Base-by-base conservation (phyloP, 1,284 basidiomycete species). In the Marasmius sp. region DNA sequence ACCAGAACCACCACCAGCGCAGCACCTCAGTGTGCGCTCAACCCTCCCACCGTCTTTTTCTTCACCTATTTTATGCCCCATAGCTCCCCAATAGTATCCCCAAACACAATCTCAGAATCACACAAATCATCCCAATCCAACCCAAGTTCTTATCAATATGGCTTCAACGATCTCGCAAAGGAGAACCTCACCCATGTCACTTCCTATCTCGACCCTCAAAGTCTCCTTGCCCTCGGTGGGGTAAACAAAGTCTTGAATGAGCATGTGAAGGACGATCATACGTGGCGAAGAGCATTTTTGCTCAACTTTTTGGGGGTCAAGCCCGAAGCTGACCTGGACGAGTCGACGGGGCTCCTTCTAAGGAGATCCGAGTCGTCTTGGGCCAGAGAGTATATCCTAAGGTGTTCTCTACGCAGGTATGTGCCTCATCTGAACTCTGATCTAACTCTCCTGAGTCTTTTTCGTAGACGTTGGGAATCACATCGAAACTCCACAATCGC, bases 121-220 rank as follows among this genome's bases (percentile, higher is more conserved):
- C 53, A 61, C 61, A 61, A 64, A 41, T 65, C 65, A 55, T 68
- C 63, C 62, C 69, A 67, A 65, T 59, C 66, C 62, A n/a, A 53
- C 36, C 16, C 33, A 22, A 45, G 48, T 43, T 53, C n/a, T 22
- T 69, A 67, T 70, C 83, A 89, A 72, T 77, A 91, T 90, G 88
- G 85, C 77, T 71, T 88, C 68, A 74, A 75, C 37, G 12, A n/a
- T 67, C 68, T 91, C 57, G 91, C 93, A 27, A 74, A 80, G 39
- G 93, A 95, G 72, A 88, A 88, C 34, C 88, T 94, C 74, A 86
- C 86, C 41, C 89, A 91, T 64, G 82, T 94, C 75, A 90, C 92
- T n/a, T 81, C 90, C 9, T 88, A 86, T 71, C 86, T 95, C 58
- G 81, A 88, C 68, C 90, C 91, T 0, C 76, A 77, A 0, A 80